Evolutionary conservation across 306 rosid species (phyloP).

Genomic region (Citrullus amarus): DNA sequence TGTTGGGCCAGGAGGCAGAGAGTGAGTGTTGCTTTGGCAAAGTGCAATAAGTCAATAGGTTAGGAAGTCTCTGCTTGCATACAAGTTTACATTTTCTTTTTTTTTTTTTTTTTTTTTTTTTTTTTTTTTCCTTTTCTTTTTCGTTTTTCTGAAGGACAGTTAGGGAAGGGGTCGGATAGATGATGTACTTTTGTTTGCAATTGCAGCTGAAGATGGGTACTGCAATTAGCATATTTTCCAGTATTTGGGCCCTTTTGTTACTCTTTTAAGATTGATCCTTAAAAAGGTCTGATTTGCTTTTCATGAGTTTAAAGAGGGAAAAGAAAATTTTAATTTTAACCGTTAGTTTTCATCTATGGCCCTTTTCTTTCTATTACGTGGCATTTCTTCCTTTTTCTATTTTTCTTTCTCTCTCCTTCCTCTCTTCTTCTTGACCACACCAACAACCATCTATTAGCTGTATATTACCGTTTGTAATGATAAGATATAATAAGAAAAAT

Average conservation of each 20-base stretch:
- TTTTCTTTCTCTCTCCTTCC: too few species aligned
- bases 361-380: too few species aligned
- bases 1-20: conserved; percentile 5
- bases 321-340: not conserved
- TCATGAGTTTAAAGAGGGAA: not conserved
- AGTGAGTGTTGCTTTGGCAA: conserved; percentile 1
- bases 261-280: not conserved
- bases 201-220: conserved; percentile 8
- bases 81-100: not conserved
- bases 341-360: not conserved
- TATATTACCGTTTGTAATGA: too few species aligned
- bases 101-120: too few species aligned
- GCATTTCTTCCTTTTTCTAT: too few species aligned
- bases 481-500: too few species aligned
- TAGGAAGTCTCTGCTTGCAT: not conserved
- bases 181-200: not conserved
- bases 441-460: too few species aligned
- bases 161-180: conserved; percentile 3
- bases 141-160: not conserved
- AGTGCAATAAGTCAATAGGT: conserved; percentile 7
- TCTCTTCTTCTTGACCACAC: too few species aligned
- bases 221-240: not conserved
- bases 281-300: not conserved
- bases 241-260: not conserved
- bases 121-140: not conserved